Evolutionary conservation across 176 grass and related monocot genomes (phyloP), one percentile per base, ranked within the genome.

Genomic region (Oryza brachyantha): DNA sequence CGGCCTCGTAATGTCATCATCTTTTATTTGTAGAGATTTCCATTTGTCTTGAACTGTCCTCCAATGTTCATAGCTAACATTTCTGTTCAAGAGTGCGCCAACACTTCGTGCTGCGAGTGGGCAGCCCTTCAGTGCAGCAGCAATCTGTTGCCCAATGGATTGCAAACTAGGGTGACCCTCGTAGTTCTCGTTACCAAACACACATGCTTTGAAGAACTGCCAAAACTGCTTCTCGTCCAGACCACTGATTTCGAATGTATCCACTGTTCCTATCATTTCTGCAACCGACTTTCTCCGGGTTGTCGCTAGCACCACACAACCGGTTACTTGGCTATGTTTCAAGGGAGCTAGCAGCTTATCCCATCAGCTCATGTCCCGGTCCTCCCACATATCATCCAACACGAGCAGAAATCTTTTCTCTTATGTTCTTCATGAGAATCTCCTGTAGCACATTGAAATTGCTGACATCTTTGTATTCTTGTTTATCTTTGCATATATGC

Each of bases 341-440:
- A 86, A 32, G n/a, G 87, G 78, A 79, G 86, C 81, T n/a, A 88
- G 37, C 27, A 88, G 3, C n/a, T 54, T 62, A 22, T 41, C 50
- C 86, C 86, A 84, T 31, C 74, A 21, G 27, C 22, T 48, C 22
- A 0, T n/a, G 28, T 84, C 77, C 3, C 43, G 67, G 14, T 72
- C 55, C 24, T 77, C 73, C 84, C 85, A 87, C 21, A 91, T 41
- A 37, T 85, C 81, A 24, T 91, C 89, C 31, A 87, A 26, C n/a
- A 87, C 76, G 1, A 91, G 70, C 5, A 91, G 37, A 77, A 81
- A 69, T 24, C 63, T 86, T 66, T 63, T 78, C 58, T 52, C 11
- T 54, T 9, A 91, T 46, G 7, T 78, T 32, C n/a, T 67, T 7
- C 17, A 13, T 7, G 25, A 91, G 76, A 4, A 57, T 84, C 4